Evolutionary conservation across 768 basidiomycete genomes (phyloP).

Genomic region (Suillus paluster): DNA sequence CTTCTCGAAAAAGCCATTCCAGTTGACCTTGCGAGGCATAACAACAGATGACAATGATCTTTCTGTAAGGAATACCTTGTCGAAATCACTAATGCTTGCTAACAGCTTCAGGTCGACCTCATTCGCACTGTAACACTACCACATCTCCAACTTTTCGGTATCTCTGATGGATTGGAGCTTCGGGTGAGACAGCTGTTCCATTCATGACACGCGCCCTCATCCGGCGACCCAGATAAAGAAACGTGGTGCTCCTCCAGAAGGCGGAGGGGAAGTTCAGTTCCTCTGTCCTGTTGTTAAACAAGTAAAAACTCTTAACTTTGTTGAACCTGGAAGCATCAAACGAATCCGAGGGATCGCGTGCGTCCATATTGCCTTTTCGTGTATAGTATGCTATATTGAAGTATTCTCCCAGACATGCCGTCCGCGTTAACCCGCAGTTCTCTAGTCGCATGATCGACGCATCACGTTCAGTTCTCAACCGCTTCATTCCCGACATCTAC

Average conservation of each 20-base stretch:
- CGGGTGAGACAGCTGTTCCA: conserved; percentile 51
- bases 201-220: not conserved
- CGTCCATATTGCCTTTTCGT: conserved; percentile 37
- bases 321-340: conserved; percentile 89
- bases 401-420: conserved; percentile 71
- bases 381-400: not conserved
- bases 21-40: conserved; percentile 83
- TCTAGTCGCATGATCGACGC: conserved; percentile 98
- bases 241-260: conserved; percentile 87
- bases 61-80: conserved; percentile 56
- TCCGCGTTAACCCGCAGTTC: conserved; percentile 95
- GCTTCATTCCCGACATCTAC: conserved; percentile 97
- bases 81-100: conserved; percentile 19
- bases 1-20: conserved; percentile 86
- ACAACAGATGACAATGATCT: conserved; percentile 94
- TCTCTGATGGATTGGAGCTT: conserved; percentile 89
- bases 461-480: conserved; percentile 89
- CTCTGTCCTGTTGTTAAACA: conserved; percentile 91
- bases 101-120: conserved; percentile 69
- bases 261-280: conserved; percentile 94
- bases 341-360: conserved; percentile 96
- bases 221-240: conserved; percentile 76
- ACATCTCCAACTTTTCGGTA: conserved; percentile 87
- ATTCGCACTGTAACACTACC: conserved; percentile 90
- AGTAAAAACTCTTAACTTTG: conserved; percentile 90